These are phyloP conservation scores for Datura wrightii DNA, from an alignment of 257 asterid genomes.

Conservation along the genomic window DNA sequence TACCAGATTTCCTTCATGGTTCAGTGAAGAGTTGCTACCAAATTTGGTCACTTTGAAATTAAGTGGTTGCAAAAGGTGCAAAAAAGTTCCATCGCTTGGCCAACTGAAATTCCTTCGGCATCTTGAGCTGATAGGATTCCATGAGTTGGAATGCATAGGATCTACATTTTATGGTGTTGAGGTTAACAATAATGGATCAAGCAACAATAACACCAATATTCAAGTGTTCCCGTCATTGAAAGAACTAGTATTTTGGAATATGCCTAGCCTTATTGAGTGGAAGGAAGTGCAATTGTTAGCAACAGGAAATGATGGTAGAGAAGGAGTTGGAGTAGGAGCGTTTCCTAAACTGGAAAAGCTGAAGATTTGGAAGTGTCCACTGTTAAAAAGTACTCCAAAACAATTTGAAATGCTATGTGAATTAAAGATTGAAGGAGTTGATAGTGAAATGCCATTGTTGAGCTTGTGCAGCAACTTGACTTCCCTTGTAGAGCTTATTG, in stretches of 20 bases:
- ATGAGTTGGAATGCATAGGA: background rate
- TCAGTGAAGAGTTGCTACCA: background rate
- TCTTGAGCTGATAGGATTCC: background rate
- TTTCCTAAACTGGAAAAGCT: slow-evolving; percentile 38
- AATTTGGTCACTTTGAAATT: slow-evolving; percentile 21
- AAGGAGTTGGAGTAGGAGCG: background rate
- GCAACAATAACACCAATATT: background rate
- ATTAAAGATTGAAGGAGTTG: background rate
- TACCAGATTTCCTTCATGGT: slow-evolving; percentile 37
- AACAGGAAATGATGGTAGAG: background rate
- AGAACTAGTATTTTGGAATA: background rate
- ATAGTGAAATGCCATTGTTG: slow-evolving; percentile 15
- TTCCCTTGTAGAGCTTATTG: slow-evolving; percentile 5
- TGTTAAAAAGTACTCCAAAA: slow-evolving; percentile 39
- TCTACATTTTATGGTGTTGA: background rate
- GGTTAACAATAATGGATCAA: background rate
- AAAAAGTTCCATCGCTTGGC: slow-evolving; percentile 37
- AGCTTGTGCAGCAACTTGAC: slow-evolving; percentile 30
- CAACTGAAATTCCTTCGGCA: slow-evolving; percentile 34
- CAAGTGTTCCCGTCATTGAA: slow-evolving; percentile 28
- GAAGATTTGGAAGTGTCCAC: background rate
- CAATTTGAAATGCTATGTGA: slow-evolving; percentile 36
- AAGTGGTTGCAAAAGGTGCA: slow-evolving; percentile 2
- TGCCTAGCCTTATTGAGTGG: slow-evolving; percentile 39
- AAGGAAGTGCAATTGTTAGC: background rate